phyloP scores from a whole-genome alignment of 2,329 filamentous ascomycete species.

The Fusarium nurragi region DNA sequence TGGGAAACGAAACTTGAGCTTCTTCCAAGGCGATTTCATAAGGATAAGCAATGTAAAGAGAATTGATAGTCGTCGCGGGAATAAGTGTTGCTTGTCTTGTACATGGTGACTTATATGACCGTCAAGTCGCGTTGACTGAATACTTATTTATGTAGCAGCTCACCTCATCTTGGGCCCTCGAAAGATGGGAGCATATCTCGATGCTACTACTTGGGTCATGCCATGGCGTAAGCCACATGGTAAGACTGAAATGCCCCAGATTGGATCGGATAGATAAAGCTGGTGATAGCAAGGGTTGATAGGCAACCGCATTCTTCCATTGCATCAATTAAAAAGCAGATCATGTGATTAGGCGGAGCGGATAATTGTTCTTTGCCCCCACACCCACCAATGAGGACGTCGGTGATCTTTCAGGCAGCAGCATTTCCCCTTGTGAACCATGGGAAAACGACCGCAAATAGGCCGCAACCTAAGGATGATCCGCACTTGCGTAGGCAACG shows the following conservation, averaged over 20 bases:
- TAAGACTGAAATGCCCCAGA: background rate
- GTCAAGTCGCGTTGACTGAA: no score
- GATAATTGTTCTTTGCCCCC: background rate
- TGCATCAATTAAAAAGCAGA: background rate
- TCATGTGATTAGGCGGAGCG: slow-evolving; percentile 2
- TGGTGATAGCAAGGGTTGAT: slow-evolving; percentile 14
- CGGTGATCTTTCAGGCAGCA: slow-evolving; percentile 43
- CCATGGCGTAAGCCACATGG: background rate
- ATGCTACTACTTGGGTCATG: no score
- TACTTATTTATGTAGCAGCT: no score
- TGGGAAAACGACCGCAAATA: slow-evolving; percentile 41
- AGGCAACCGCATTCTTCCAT: slow-evolving; percentile 24
- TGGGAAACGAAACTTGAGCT: background rate
- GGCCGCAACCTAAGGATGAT: slow-evolving; percentile 38
- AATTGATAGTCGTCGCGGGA: background rate
- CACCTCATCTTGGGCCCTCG: no score
- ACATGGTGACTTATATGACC: no score
- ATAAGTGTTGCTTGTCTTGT: no score
- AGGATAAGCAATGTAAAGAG: background rate
- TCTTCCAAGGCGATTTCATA: background rate
- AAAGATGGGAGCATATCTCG: no score
- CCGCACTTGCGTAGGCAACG: slow-evolving; percentile 46
- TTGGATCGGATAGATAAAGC: slow-evolving; percentile 11
- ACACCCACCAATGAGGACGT: slow-evolving; percentile 23
- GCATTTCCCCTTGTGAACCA: slow-evolving; percentile 35